These are phyloP conservation scores for Lasiosphaeria hispida DNA, from an alignment of 495 filamentous ascomycete genomes.

Conservation along the genomic window DNA sequence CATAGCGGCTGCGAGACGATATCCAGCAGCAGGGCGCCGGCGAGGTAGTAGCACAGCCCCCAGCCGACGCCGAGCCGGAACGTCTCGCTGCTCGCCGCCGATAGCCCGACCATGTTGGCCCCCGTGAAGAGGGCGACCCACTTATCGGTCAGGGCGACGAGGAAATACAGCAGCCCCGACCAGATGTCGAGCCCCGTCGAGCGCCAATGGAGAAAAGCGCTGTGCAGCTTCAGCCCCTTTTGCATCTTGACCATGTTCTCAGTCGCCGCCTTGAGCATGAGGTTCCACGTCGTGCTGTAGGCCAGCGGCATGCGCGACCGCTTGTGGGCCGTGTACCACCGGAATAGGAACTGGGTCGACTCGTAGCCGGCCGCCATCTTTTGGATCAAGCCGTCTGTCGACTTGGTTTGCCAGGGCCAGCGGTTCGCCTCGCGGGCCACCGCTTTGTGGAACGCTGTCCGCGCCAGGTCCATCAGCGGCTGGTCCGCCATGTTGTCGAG, in stretches of 20 bases:
- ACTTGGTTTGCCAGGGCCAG: conserved; percentile 17
- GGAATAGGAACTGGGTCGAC: conserved; percentile 56
- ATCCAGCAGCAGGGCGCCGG: conserved; percentile 59
- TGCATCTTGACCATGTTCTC: conserved; percentile 54
- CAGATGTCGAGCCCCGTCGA: conserved; percentile 56
- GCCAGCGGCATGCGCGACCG: conserved; percentile 51
- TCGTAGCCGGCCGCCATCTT: conserved; percentile 53
- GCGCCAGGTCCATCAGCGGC: conserved; percentile 36
- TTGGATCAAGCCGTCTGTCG: conserved; percentile 45
- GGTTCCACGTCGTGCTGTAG: conserved; percentile 62
- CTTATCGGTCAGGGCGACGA: conserved; percentile 59
- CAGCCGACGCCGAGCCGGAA: conserved; percentile 56
- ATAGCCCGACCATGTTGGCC: conserved; percentile 44
- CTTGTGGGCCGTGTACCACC: conserved; percentile 57
- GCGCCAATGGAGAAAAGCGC: conserved; percentile 61
- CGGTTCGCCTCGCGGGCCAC: conserved; percentile 46
- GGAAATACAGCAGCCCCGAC: conserved; percentile 57
- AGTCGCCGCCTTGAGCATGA: conserved; percentile 54
- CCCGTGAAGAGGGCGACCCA: conserved; percentile 56
- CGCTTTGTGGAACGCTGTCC: conserved; percentile 45
- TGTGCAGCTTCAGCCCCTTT: conserved; percentile 59
- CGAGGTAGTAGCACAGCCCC: conserved; percentile 57
- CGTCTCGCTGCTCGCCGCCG: conserved; percentile 34
- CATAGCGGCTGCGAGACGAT: conserved; percentile 56
- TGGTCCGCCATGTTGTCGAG: conserved; percentile 26